phyloP scores from a whole-genome alignment of 306 rosid genomes.

The Fragaria nilgerrensis region DNA sequence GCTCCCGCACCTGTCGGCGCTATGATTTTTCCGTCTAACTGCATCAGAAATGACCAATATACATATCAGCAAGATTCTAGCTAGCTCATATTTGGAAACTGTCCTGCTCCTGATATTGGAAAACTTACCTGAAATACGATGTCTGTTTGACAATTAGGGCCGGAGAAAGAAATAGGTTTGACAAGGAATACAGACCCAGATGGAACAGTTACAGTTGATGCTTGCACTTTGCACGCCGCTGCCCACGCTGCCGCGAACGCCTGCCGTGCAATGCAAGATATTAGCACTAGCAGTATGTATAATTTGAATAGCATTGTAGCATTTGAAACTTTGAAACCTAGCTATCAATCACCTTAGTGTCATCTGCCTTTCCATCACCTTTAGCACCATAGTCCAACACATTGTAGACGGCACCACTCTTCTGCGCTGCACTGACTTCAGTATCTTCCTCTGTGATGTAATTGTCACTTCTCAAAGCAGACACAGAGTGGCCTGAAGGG shows the following conservation, averaged over 20 bases:
- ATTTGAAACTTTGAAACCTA: background rate
- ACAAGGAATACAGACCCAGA: conserved; percentile 66
- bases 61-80: background rate
- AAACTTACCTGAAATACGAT: conserved; percentile 62
- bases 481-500: background rate
- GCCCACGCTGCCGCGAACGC: conserved; percentile 70
- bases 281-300: background rate
- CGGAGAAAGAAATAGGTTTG: conserved; percentile 56
- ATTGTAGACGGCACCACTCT: conserved; percentile 37
- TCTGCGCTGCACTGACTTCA: background rate
- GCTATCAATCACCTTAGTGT: conserved; percentile 54
- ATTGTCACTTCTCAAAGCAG: background rate
- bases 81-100: background rate
- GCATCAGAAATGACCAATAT: background rate
- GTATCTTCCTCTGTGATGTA: background rate
- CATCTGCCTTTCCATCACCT: conserved; percentile 76
- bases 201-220: conserved; percentile 61
- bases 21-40: conserved; percentile 71
- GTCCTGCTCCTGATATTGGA: background rate
- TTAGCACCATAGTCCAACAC: conserved; percentile 70
- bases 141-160: conserved; percentile 48
- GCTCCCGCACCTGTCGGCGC: conserved; percentile 57
- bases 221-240: conserved; percentile 63
- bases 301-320: background rate
- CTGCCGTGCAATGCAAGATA: conserved; percentile 34